A percentile compares a stretch with the other conserved stretches of the same genome.
phyloP scores from a whole-genome alignment of 768 basidiomycete genomes.

The Termitomyces sp. region DNA sequence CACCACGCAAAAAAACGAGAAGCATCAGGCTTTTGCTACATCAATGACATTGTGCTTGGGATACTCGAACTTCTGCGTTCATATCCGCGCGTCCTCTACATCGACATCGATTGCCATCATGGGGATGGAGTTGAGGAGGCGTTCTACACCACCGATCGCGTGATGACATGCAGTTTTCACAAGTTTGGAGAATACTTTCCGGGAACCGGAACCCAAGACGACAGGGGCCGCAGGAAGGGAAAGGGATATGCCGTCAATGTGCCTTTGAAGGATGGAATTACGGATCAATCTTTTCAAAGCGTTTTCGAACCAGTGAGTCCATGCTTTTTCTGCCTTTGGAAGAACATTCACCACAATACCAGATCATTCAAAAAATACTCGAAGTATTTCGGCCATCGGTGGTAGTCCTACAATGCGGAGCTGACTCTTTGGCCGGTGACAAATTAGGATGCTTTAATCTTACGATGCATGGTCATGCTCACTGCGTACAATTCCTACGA shows the following conservation, averaged over 20 bases:
- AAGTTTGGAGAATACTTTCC: conserved; percentile 97
- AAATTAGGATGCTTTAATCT: conserved; percentile 96
- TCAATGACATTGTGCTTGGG: conserved; percentile 95
- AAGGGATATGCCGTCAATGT: conserved; percentile 90
- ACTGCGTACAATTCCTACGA: conserved; percentile 86
- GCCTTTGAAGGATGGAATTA: conserved; percentile 90
- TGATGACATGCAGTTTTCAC: conserved; percentile 97
- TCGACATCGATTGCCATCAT: conserved; percentile 98
- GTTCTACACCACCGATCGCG: conserved; percentile 95
- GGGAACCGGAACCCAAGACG: conserved; percentile 80
- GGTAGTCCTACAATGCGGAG: conserved; percentile 91
- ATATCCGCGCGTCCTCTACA: conserved; percentile 86
- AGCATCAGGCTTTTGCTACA: conserved; percentile 97
- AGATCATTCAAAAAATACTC: conserved; percentile 82
- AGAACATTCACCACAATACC: neutral
- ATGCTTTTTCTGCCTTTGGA: conserved; percentile 5
- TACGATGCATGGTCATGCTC: conserved; percentile 91
- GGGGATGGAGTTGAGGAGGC: conserved; percentile 99
- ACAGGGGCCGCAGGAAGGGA: conserved; percentile 78
- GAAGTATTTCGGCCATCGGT: conserved; percentile 86
- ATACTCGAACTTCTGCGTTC: conserved; percentile 87
- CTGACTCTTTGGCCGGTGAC: conserved; percentile 92
- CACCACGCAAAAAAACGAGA: conserved; percentile 99
- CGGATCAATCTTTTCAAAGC: conserved; percentile 78
- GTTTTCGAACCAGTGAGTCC: conserved; percentile 84